Percentiles rank a stretch among this genome's conserved stretches.
These are phyloP conservation scores for Plenodomus lindquistii DNA, from an alignment of 2,329 filamentous ascomycete species.

Conservation along the genomic window DNA sequence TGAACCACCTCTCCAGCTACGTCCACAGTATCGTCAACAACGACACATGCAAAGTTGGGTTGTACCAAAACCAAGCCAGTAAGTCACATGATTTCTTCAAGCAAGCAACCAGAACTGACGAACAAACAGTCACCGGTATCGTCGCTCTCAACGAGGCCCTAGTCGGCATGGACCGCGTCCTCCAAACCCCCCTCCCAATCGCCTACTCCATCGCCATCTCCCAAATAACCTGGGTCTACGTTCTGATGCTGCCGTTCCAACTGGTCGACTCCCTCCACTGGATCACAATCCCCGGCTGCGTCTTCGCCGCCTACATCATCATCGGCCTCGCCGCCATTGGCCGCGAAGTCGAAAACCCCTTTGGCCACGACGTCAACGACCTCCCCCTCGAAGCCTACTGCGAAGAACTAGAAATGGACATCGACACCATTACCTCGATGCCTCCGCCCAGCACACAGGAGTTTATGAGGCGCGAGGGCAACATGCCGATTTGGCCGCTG, in stretches of 20 bases:
- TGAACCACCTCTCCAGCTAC: slow-evolving; percentile 71
- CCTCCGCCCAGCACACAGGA: slow-evolving; percentile 56
- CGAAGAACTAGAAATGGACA: slow-evolving; percentile 71
- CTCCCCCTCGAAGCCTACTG: slow-evolving; percentile 68
- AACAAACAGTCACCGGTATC: slow-evolving; percentile 59
- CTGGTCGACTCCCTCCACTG: slow-evolving; percentile 66
- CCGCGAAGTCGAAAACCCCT: slow-evolving; percentile 83
- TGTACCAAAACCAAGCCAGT: slow-evolving; percentile 62
- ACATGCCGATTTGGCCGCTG: slow-evolving; percentile 63
- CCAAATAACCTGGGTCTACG: slow-evolving; percentile 85
- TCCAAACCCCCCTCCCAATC: slow-evolving; percentile 79
- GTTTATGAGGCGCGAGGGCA: slow-evolving; percentile 55
- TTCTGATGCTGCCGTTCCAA: slow-evolving; percentile 81
- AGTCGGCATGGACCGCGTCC: slow-evolving; percentile 73
- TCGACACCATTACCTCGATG: slow-evolving; percentile 71
- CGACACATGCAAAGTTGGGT: slow-evolving; percentile 59
- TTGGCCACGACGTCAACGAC: slow-evolving; percentile 83
- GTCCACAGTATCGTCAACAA: slow-evolving; percentile 64
- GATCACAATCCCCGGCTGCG: slow-evolving; percentile 77
- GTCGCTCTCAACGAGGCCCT: slow-evolving; percentile 71
- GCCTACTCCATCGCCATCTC: slow-evolving; percentile 84
- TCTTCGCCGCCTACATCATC: slow-evolving; percentile 79
- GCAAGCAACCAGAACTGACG: slow-evolving; percentile 23
- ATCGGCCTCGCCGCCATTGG: slow-evolving; percentile 77
- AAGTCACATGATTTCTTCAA: slow-evolving; percentile 8